Conservation (phyloP, 1,284 basidiomycete species). For the Papiliotrema laurentii region DNA sequence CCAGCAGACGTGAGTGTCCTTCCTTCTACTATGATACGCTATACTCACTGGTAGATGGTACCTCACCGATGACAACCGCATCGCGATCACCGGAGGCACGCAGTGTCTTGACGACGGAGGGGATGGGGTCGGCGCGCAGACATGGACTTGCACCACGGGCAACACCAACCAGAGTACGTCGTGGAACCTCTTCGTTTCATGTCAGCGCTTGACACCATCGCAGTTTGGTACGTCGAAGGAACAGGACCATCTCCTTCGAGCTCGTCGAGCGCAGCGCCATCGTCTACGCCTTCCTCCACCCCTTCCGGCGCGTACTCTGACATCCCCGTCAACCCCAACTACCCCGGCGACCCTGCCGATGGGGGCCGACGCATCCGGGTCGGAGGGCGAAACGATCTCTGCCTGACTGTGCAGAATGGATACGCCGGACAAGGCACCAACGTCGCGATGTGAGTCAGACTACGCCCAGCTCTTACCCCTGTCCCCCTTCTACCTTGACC, state of each 20-base stretch:
- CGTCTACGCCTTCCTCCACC: not conserved
- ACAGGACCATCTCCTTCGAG: not conserved
- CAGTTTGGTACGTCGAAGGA: not conserved
- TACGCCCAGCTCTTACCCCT: no score
- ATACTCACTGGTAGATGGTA: conserved; percentile 6
- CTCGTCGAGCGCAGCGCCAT: not conserved
- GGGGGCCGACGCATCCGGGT: not conserved
- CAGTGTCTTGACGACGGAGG: conserved; percentile 17
- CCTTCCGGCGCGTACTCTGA: not conserved
- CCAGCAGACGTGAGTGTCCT: conserved; percentile 8
- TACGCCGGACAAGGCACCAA: not conserved
- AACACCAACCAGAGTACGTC: conserved; percentile 18
- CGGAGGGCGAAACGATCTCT: conserved; percentile 3
- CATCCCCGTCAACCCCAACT: not conserved
- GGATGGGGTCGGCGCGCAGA: conserved; percentile 11
- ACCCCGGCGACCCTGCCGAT: not conserved
- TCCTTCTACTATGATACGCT: no score
- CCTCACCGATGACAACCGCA: conserved; percentile 14
- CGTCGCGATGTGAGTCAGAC: conserved; percentile 4
- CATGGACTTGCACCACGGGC: conserved; percentile 15
- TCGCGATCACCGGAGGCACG: conserved; percentile 14
- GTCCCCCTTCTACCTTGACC: no score
- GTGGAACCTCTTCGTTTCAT: not conserved
- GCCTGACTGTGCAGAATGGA: conserved; percentile 9
- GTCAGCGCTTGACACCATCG: not conserved